Conservation (phyloP, 495 filamentous ascomycete genomes). For the Cairneyella variabilis region DNA sequence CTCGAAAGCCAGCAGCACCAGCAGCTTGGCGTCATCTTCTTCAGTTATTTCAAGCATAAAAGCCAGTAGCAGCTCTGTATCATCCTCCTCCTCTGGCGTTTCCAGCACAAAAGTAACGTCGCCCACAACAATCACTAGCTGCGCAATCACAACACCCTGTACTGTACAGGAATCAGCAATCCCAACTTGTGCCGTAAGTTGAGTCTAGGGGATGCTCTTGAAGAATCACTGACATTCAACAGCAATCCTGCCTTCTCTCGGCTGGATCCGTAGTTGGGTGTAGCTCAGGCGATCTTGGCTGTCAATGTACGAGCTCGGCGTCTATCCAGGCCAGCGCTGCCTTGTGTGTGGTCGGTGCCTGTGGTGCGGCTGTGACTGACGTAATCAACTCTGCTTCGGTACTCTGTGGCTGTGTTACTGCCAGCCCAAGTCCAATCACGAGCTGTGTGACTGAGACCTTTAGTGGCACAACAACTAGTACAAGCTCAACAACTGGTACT, state of each 20-base stretch:
- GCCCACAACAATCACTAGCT: too few species aligned
- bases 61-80: too few species aligned
- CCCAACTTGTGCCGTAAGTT: too few species aligned
- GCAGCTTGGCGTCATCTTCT: too few species aligned
- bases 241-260: slow-evolving; percentile 5
- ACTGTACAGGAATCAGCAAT: too few species aligned
- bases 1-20: too few species aligned
- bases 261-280: slow-evolving; percentile 7
- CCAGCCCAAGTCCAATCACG: slow-evolving; percentile 3
- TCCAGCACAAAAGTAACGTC: too few species aligned
- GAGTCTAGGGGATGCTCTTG: too few species aligned
- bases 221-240: neutral
- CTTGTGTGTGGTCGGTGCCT: neutral
- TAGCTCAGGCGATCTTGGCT: neutral
- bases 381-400: slow-evolving; percentile 3
- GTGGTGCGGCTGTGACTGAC: neutral
- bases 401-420: slow-evolving; percentile 11
- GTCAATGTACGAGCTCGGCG: slow-evolving; percentile 10
- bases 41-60: too few species aligned
- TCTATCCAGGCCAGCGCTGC: slow-evolving; percentile 3
- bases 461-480: neutral
- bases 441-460: neutral
- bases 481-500: neutral
- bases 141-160: too few species aligned
- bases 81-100: too few species aligned